Evolutionary conservation across 306 rosid genomes (phyloP).

Genomic region (Crataegus laevigata): DNA sequence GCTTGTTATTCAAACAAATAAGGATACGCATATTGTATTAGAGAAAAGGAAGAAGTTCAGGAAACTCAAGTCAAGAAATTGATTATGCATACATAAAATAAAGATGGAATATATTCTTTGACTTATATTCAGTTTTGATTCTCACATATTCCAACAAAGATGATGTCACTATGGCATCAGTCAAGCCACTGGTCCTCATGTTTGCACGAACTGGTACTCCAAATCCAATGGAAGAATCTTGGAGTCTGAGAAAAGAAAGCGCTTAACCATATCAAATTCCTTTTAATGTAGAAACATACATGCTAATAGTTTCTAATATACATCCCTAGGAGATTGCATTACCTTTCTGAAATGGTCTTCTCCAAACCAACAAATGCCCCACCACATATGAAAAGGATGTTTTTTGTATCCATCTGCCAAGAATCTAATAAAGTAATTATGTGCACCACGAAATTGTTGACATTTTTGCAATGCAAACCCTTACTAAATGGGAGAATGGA

Average conservation of each 20-base stretch:
- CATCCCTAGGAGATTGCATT: slow-evolving; percentile 7
- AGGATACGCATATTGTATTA: not conserved
- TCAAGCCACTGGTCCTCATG: slow-evolving; percentile 39
- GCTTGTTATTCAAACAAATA: slow-evolving; percentile 8
- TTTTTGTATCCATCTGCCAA: slow-evolving; percentile 53
- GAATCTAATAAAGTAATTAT: slow-evolving; percentile 3
- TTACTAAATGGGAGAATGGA: not conserved
- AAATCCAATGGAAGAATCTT: slow-evolving; percentile 78
- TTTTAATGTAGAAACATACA: not conserved
- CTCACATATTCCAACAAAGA: slow-evolving; percentile 64
- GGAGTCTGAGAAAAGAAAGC: slow-evolving; percentile 32
- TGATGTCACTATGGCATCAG: slow-evolving; percentile 45
- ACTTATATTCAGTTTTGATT: slow-evolving; percentile 12
- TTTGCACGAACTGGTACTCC: slow-evolving; percentile 66
- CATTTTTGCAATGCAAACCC: not conserved
- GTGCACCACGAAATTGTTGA: not conserved
- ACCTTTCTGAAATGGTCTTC: slow-evolving; percentile 69
- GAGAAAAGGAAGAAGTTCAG: not conserved
- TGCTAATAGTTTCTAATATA: not conserved
- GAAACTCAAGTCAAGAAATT: slow-evolving; percentile 9
- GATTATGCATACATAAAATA: not conserved
- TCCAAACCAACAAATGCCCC: slow-evolving; percentile 70
- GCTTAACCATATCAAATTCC: not conserved
- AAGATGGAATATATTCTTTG: not conserved
- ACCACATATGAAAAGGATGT: slow-evolving; percentile 70